phyloP scores from a whole-genome alignment of 2,329 filamentous ascomycete species.

The Graphiopsis chlorocephala region DNA sequence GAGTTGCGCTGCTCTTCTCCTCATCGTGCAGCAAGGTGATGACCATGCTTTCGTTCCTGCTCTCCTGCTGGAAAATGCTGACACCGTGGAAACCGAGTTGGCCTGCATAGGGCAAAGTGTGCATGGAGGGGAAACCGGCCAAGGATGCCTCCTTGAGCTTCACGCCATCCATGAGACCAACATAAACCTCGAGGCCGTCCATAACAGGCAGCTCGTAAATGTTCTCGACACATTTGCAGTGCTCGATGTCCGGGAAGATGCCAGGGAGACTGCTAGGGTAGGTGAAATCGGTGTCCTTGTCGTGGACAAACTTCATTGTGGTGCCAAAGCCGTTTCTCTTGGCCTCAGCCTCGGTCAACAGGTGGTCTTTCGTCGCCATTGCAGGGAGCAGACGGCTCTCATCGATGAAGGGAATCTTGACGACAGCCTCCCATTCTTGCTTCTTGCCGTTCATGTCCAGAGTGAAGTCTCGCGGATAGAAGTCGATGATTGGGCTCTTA shows the following conservation, averaged over 20 bases:
- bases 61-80: conserved; percentile 92
- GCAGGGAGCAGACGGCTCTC: conserved; percentile 79
- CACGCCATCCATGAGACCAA: conserved; percentile 79
- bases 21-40: conserved; percentile 78
- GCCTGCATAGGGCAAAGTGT: conserved; percentile 79
- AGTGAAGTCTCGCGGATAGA: conserved; percentile 95
- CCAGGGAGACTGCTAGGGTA: conserved; percentile 88
- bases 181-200: conserved; percentile 81
- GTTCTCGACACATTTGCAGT: conserved; percentile 91
- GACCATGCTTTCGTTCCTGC: conserved; percentile 93
- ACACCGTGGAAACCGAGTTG: conserved; percentile 83
- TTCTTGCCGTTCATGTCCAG: conserved; percentile 99
- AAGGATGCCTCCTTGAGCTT: conserved; percentile 79
- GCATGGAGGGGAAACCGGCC: conserved; percentile 88
- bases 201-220: conserved; percentile 92
- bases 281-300: conserved; percentile 69
- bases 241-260: conserved; percentile 81
- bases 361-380: conserved; percentile 78
- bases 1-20: conserved; percentile 60
- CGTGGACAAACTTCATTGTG: conserved; percentile 88
- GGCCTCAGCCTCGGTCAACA: conserved; percentile 75
- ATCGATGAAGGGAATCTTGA: conserved; percentile 98
- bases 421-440: conserved; percentile 99
- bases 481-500: conserved; percentile 91
- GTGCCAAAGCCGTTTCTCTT: conserved; percentile 87